phyloP scores from a whole-genome alignment of 2,329 filamentous ascomycete genomes.

The Trichoderma pleuroti region DNA sequence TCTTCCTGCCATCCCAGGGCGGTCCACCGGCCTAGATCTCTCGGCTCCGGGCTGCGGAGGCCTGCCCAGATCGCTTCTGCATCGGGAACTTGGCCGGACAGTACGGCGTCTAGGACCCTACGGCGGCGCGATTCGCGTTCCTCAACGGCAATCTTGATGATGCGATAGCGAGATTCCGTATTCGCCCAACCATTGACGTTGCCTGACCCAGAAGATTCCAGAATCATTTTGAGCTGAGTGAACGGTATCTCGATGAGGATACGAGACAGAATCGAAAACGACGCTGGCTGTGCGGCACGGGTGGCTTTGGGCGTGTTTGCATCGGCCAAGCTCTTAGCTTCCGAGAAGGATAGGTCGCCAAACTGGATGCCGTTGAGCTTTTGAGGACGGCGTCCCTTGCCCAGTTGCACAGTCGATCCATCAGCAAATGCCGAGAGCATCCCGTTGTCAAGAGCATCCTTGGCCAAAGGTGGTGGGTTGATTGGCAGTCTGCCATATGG shows the following conservation, averaged over 20 bases:
- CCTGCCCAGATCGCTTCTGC: slow-evolving; percentile 35
- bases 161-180: slow-evolving; percentile 44
- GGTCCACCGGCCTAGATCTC: slow-evolving; percentile 43
- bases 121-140: slow-evolving; percentile 57
- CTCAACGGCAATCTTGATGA: slow-evolving; percentile 48
- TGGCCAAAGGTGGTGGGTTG: slow-evolving; percentile 22
- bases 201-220: slow-evolving; percentile 57
- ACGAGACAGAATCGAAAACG: slow-evolving; percentile 57
- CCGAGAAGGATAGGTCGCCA: slow-evolving; percentile 55
- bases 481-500: slow-evolving; percentile 41
- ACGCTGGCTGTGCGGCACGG: slow-evolving; percentile 29
- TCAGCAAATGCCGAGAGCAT: slow-evolving; percentile 9
- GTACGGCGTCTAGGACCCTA: slow-evolving; percentile 44
- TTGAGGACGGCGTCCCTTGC: slow-evolving; percentile 41
- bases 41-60: slow-evolving; percentile 39
- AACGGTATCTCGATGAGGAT: slow-evolving; percentile 69
- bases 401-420: slow-evolving; percentile 36
- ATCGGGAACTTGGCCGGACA: slow-evolving; percentile 34
- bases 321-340: slow-evolving; percentile 26
- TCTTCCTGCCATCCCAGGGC: slow-evolving; percentile 50
- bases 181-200: slow-evolving; percentile 49
- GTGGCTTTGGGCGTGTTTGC: slow-evolving; percentile 32
- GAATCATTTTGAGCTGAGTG: slow-evolving; percentile 58
- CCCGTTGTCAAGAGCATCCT: slow-evolving; percentile 25
- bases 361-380: slow-evolving; percentile 65